Percentiles rank a stretch among this genome's conserved stretches.
These are phyloP conservation scores for Fusarium nurragi DNA, from an alignment of 2,329 filamentous ascomycete genomes.

Conservation along the genomic window DNA sequence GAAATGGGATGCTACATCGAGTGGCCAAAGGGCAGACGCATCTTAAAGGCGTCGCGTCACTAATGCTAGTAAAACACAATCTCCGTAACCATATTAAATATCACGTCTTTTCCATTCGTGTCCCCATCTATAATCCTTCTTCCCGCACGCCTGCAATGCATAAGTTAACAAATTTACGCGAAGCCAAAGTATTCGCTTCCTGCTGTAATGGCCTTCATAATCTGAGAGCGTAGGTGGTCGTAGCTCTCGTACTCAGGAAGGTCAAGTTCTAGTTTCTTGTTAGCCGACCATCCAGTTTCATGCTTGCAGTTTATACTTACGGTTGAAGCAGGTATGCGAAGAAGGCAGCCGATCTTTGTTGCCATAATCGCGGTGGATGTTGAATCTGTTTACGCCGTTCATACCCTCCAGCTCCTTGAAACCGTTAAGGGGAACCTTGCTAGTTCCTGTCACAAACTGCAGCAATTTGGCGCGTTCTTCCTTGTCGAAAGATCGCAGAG, in stretches of 20 bases:
- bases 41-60: constrained; percentile 15
- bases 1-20: not conserved
- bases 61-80: constrained; percentile 20
- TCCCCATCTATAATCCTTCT: constrained; percentile 27
- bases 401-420: constrained; percentile 99
- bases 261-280: constrained; percentile 79
- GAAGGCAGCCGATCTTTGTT: constrained; percentile 95
- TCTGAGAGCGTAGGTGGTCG: constrained; percentile 83
- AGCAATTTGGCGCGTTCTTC: constrained; percentile 97
- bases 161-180: constrained; percentile 65
- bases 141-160: constrained; percentile 34
- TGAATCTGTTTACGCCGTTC: constrained; percentile 98
- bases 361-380: constrained; percentile 97
- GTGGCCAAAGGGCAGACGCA: constrained; percentile 20
- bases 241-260: constrained; percentile 98
- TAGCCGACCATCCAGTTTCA: constrained; percentile 54
- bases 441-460: constrained; percentile 98
- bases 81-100: constrained; percentile 15
- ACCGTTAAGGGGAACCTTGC: constrained; percentile 96
- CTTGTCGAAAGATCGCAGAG: constrained; percentile 96
- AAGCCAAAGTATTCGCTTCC: constrained; percentile 98
- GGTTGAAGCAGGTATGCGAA: constrained; percentile 99
- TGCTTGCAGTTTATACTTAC: constrained; percentile 67
- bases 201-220: constrained; percentile 96
- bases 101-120: constrained; percentile 13